These are phyloP conservation scores for Lichtheimia ornata DNA, from an alignment of 371 early-diverging fungal genomes.

Conservation along the genomic window DNA sequence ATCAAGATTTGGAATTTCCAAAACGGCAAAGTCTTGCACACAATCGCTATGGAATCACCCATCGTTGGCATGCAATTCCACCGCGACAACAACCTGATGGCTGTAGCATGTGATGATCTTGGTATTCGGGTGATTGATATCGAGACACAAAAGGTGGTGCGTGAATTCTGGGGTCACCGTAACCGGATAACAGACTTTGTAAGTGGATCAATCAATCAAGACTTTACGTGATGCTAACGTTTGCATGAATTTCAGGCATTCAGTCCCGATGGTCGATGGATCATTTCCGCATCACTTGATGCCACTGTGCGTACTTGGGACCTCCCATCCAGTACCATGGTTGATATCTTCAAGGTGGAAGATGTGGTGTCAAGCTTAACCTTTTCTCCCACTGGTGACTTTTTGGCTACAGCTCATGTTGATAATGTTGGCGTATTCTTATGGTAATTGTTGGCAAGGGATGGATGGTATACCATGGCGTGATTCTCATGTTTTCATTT, in stretches of 20 bases:
- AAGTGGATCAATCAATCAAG: conserved; percentile 8
- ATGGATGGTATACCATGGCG: neutral
- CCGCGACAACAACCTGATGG: conserved; percentile 77
- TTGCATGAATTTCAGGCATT: conserved; percentile 58
- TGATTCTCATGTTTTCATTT: neutral
- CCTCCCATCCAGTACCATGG: conserved; percentile 85
- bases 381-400: conserved; percentile 91
- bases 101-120: conserved; percentile 84
- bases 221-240: neutral
- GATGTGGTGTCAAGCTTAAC: conserved; percentile 80
- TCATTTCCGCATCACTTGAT: conserved; percentile 85
- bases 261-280: conserved; percentile 92
- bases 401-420: conserved; percentile 89
- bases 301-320: conserved; percentile 94
- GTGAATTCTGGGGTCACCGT: conserved; percentile 88
- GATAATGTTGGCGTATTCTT: conserved; percentile 89
- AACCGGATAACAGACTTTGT: conserved; percentile 88
- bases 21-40: conserved; percentile 58
- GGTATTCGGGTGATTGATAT: conserved; percentile 85
- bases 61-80: conserved; percentile 67
- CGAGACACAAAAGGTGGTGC: conserved; percentile 77
- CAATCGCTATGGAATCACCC: conserved; percentile 73
- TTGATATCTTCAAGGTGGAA: conserved; percentile 81
- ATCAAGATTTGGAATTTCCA: conserved; percentile 88
- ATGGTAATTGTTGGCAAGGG: conserved; percentile 54